A percentile compares a stretch with the other conserved stretches of the same genome.
These are phyloP conservation scores for Russula sp. DNA, from an alignment of 768 basidiomycete species.

Conservation along the genomic window DNA sequence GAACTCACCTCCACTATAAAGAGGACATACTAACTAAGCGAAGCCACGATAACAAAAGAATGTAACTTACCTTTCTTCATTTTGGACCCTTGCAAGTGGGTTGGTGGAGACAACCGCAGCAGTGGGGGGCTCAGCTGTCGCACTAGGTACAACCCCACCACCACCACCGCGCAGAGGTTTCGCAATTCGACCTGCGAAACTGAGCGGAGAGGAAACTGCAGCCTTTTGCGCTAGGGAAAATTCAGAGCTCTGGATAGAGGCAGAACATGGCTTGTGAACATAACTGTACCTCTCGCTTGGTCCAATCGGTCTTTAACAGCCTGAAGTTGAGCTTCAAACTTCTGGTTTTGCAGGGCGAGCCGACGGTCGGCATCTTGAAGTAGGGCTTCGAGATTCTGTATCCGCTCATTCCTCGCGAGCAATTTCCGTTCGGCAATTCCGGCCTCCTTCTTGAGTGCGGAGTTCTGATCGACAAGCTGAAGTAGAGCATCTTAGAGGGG, in stretches of 20 bases:
- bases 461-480: conserved; percentile 97
- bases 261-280: not conserved
- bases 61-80: conserved; percentile 54
- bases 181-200: conserved; percentile 83
- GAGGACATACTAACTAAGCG: conserved; percentile 12
- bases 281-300: conserved; percentile 75
- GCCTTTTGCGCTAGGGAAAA: conserved; percentile 64
- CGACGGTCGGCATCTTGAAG: conserved; percentile 92
- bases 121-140: conserved; percentile 35
- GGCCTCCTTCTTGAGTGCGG: conserved; percentile 93
- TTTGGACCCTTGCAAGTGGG: conserved; percentile 67
- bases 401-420: conserved; percentile 93
- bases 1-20: conserved; percentile 19
- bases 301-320: conserved; percentile 88
- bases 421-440: conserved; percentile 95
- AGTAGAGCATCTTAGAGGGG: conserved; percentile 8
- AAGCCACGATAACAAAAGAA: conserved; percentile 1
- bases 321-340: conserved; percentile 90
- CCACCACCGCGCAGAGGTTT: conserved; percentile 95
- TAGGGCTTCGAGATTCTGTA: conserved; percentile 90
- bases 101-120: conserved; percentile 47
- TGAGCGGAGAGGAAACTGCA: conserved; percentile 59
- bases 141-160: conserved; percentile 42
- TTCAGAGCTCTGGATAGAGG: conserved; percentile 18
- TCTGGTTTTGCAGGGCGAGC: conserved; percentile 87